Base-by-base conservation (phyloP, 345 rosid species). In the Syzygium aromaticum region DNA sequence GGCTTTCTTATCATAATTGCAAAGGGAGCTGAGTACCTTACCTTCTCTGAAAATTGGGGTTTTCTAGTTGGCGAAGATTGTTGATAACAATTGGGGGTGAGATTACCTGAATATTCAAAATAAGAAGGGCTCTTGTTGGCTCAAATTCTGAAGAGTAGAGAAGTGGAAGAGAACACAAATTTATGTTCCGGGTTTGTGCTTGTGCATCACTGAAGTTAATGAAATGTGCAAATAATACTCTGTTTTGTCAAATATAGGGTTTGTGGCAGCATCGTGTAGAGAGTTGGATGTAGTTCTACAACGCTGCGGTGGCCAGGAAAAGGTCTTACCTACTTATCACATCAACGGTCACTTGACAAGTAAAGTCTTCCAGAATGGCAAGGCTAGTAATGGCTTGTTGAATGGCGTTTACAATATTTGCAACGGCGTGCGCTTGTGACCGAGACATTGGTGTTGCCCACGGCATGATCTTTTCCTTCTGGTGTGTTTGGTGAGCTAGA, bases 231-330 rank as follows among this genome's bases (percentile, higher is more conserved):
- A 59, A 2, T 52, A 59, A 28, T 19, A 19, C 46, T 27, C 49
- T 10, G 23, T 54, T 46, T 5, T 87, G 63, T 52, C 52, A 52
- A 22, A 91, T 88, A 86, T 95, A 95, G 99, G 99, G 84, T 93
- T 97, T 49, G 93, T 97, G 89, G 98, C 95, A 51, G 99, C 99
- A 86, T 93, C 99, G 54, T 89, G 95, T 86, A 89, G 98, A 78
- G 92, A 95, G 84, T 86, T 97, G 86, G 97, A 97, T 51, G 54
- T n/a, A 23, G 19, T 93, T 51, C 83, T 92, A 40, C 93, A 91
- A 86, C 89, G 90, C 78, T 63, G 89, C 87, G 84, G 84, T 88
- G 85, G 84, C 85, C 88, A 89, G 49, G 90, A 90, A 54, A 92
- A 92, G 89, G 88, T 85, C 4, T 33, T 85, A 61, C 5, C 56